Percentiles rank a stretch among this genome's conserved stretches.
Evolutionary conservation across 2,329 filamentous ascomycete species (phyloP).

Genomic region (Phaeosphaeria sp.): DNA sequence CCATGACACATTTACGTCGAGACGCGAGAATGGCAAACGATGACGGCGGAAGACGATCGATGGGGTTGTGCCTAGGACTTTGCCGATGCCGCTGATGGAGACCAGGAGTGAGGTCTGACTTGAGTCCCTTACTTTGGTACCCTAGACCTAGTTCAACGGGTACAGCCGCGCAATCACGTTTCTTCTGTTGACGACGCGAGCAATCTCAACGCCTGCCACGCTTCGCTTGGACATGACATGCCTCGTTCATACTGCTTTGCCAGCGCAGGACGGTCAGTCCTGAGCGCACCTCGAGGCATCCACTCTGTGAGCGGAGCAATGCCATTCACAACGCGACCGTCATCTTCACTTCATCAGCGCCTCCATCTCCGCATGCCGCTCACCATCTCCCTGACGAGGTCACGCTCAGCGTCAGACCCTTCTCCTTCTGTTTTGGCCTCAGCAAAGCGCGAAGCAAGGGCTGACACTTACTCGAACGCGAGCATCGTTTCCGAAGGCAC

Average conservation of each 20-base stretch:
- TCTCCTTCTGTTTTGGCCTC: background rate
- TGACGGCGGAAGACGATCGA: background rate
- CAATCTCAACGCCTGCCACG: background rate
- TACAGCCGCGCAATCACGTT: background rate
- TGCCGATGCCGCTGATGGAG: background rate
- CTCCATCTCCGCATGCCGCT: background rate
- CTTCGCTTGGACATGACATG: background rate
- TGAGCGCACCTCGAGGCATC: background rate
- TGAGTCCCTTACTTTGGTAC: background rate
- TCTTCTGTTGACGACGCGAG: background rate
- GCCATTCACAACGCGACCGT: background rate
- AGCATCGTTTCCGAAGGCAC: background rate
- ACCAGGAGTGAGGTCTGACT: slow-evolving; percentile 1
- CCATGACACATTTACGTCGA: background rate
- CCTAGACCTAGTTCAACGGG: background rate
- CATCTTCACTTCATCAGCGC: background rate
- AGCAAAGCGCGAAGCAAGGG: background rate
- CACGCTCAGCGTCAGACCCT: background rate
- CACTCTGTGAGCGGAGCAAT: background rate
- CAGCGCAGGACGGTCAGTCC: background rate
- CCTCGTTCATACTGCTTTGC: background rate
- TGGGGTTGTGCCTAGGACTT: background rate
- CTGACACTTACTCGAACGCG: background rate
- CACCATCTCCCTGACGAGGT: background rate
- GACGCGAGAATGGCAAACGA: background rate